Base-by-base conservation (phyloP, 352 stramenopile genomes). In the Thalassiosira ordinaria region DNA sequence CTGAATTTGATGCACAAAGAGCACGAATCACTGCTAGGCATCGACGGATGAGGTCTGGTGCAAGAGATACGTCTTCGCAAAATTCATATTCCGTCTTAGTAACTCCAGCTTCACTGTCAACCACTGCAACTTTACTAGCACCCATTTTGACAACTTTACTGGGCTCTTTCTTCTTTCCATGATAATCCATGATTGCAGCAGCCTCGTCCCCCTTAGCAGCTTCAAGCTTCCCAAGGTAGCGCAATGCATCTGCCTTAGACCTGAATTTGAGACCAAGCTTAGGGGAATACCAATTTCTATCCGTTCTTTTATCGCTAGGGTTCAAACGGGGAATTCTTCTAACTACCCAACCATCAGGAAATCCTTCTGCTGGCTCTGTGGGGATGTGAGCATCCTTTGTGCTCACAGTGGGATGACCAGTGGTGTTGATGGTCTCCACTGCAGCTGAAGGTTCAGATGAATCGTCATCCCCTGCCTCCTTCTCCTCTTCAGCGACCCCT, bases 21-120 rank as follows among this genome's bases (percentile, higher is more conserved):
- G 78, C 81, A 24, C 90, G 74, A 13, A 95, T 68, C 27, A 95
- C 88, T 53, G 88, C 88, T 49, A 95, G 79, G 61, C 88, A 93
- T 26, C 90, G 74, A n/a, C 90, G 80, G 66, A 95, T 93, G 0
- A 92, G 62, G 52, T 95, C 88, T 26, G 90, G 90, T 14, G 87
- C 88, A 51, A 33, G 16, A 20, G 82, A 75, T 27, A 90, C 72
- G 51, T 95, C 90, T 47, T 74, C 82, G 66, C 82, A 93, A 78
- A 95, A 95, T 31, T 93, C 86, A 77, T 95, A 75, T 31, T 88
- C 81, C 24, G 64, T 49, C 49, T 78, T 78, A n/a, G 22, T 69
- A 26, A n/a, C 46, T 41, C 46, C 69, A 51, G 18, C 51, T 37
- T 78, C 70, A 20, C 16, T 52, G 29, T 70, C 60, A 13, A 29